These are phyloP conservation scores for Volutella citrinella DNA, from an alignment of 2,329 filamentous ascomycete genomes.

Conservation along the genomic window DNA sequence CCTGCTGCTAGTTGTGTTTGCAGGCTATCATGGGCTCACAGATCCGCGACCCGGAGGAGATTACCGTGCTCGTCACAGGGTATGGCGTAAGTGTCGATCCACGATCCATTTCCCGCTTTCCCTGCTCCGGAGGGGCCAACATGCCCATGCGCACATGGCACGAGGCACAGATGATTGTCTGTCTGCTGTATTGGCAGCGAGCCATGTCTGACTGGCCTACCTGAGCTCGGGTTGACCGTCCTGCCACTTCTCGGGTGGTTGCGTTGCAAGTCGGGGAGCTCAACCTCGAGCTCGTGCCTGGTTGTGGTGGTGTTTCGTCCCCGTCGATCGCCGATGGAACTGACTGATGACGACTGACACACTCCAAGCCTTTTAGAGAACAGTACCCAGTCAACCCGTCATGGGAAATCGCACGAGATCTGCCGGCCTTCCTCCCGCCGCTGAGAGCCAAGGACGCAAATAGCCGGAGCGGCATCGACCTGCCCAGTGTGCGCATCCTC, in stretches of 20 bases:
- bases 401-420: slow-evolving; percentile 68
- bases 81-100: slow-evolving; percentile 49
- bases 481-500: slow-evolving; percentile 56
- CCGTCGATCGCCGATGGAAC: too few species aligned
- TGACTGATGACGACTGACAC: too few species aligned
- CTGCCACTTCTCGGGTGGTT: too few species aligned
- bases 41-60: slow-evolving; percentile 41
- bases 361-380: slow-evolving; percentile 67
- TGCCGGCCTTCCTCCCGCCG: slow-evolving; percentile 63
- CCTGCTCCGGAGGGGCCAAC: slow-evolving; percentile 3
- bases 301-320: too few species aligned
- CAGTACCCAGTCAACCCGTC: slow-evolving; percentile 74
- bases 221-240: too few species aligned
- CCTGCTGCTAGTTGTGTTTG: too few species aligned
- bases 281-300: too few species aligned
- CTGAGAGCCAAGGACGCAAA: slow-evolving; percentile 40
- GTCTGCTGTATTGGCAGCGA: too few species aligned
- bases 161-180: too few species aligned
- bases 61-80: slow-evolving; percentile 59
- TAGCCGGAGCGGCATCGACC: slow-evolving; percentile 24
- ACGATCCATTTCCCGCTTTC: slow-evolving; percentile 2
- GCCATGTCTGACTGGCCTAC: too few species aligned
- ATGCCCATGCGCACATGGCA: slow-evolving; percentile 11
- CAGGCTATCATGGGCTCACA: slow-evolving; percentile 42
- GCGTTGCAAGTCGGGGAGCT: too few species aligned